Evolutionary conservation across 129 eudicot species (phyloP), one percentile per base, ranked within the genome.

Genomic region (Silybum marianum): DNA sequence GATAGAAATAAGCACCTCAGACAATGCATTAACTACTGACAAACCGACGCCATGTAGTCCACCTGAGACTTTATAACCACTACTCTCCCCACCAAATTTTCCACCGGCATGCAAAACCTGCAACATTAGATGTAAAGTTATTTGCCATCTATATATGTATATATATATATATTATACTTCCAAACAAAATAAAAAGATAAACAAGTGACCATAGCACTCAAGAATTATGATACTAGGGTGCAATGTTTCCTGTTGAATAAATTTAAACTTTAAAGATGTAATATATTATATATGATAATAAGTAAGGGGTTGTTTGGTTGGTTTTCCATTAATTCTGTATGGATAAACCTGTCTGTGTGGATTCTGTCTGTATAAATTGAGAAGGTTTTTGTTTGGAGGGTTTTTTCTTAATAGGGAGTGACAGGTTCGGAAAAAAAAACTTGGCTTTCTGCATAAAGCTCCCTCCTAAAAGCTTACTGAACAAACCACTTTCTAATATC

Each of bases 91-190:
- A 87, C 99, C 99, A 88, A 96, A 96, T 80, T 96, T 96, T 18
- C 99, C 99, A 86, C 99, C 99, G 9, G 99, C 99, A 90, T 96
- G 99, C 82, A 96, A 87, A 72, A 96, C 98, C 99, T 96, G 92
- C 90, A 91, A 14, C 77, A 76, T 80, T 71, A 54, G 32, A 75
- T 71, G 67, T 77, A 68, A 71, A 32, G 6, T 3, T 32, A 32
- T 32, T 32, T 4, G 36, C 36, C 36, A 4, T 32, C 3, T 3
- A 32, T 3, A 32, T 32, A 32, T 32, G 3, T 32, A 32, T 32
- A 4, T 32, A 32, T 26, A 26, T 26, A 26, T 26, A 28, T 28
- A 44, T 44, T 44, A 44, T 44, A 11, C 54, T 44, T 44, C 54
- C 54, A 44, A 44, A 44, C 2, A 58, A 28, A 58, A n/a, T 1